Conservation (phyloP, 2,329 filamentous ascomycete genomes). For the Arthrobotrys megalospora region DNA sequence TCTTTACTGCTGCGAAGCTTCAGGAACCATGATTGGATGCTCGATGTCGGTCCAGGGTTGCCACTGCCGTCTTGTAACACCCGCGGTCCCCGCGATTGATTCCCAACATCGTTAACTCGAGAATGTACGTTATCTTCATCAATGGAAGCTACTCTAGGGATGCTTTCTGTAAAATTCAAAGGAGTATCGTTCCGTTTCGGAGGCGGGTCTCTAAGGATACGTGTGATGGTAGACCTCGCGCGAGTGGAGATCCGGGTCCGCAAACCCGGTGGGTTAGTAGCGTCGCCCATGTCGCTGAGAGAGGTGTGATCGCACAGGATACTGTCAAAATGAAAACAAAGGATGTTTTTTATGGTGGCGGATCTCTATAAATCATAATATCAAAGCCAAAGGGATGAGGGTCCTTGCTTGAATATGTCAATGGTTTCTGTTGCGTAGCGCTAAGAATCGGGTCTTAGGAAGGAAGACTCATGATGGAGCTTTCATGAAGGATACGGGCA, state of each 20-base stretch:
- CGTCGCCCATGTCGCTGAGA: not conserved
- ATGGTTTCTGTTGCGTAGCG: not conserved
- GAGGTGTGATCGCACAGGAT: not conserved
- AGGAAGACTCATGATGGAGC: not conserved
- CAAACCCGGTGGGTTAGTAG: not conserved
- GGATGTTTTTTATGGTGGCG: not conserved
- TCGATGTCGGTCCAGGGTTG: not conserved
- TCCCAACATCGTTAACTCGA: not conserved
- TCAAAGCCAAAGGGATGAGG: not conserved
- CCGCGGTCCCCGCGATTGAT: not conserved
- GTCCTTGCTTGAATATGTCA: not conserved
- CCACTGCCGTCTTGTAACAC: not conserved
- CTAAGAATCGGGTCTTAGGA: not conserved
- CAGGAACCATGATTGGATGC: conserved; percentile 30
- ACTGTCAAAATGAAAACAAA: not conserved
- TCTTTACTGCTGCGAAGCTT: conserved; percentile 32
- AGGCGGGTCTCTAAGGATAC: conserved; percentile 48
- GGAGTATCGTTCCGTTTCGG: conserved; percentile 59
- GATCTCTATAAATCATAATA: not conserved
- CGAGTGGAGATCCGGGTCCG: conserved; percentile 43
- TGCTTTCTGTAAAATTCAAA: conserved; percentile 42
- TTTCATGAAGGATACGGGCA: not conserved
- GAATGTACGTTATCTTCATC: not conserved
- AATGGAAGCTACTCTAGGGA: not conserved
- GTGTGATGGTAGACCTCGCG: conserved; percentile 43